Base-by-base conservation (phyloP, 2,329 filamentous ascomycete genomes). In the Aspergillus oerlinghausenensis region DNA sequence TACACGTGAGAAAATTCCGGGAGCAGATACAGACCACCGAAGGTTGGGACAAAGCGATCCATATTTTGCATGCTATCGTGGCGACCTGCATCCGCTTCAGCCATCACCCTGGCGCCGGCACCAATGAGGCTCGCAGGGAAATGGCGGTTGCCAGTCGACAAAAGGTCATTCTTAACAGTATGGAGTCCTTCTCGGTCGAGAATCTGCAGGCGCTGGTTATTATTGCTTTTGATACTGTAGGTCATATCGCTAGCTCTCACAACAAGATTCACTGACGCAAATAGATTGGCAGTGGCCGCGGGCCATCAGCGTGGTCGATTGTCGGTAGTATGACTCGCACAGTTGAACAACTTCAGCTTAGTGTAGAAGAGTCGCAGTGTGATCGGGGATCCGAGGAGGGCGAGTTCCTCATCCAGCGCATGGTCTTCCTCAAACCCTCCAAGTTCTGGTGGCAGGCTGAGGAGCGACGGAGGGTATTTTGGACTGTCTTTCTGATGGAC, bases 401-500 rank as follows among this genome's bases (percentile, higher is more conserved):
- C 1, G 65, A 70, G 51, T 64, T 57, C 10, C 62, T 76, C 1
- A 75, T 76, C 11, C 69, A 65, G 29, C 61, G 71, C 7, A 73
- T 74, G 62, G 61, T 63, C 0, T 78, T 77, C 35, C 63, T 78
- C 49, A 60, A 42, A 60, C 67, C 60, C 11, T 55, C 57, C 4
- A 55, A 43, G 0, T 66, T 64, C 2, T 75, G 72, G 73, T 58
- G 60, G 17, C 68, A 75, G 55, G 55, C 55, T 3, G 73, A 75
- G 56, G 73, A 75, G 51, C 63, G 70, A 8, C 56, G 73, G n/a
- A 63, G 73, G 9, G 65, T 74, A 0, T 75, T 75, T 56, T 75
- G 72, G 72, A 70, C 68, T 4, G 66, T 35, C 11, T 35, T 35
- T 5, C 32, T 35, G 32, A 35, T 35, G 32, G 32, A 35, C 32